Evolutionary conservation across 2,329 filamentous ascomycete species (phyloP).

Genomic region (Fusarium equiseti): DNA sequence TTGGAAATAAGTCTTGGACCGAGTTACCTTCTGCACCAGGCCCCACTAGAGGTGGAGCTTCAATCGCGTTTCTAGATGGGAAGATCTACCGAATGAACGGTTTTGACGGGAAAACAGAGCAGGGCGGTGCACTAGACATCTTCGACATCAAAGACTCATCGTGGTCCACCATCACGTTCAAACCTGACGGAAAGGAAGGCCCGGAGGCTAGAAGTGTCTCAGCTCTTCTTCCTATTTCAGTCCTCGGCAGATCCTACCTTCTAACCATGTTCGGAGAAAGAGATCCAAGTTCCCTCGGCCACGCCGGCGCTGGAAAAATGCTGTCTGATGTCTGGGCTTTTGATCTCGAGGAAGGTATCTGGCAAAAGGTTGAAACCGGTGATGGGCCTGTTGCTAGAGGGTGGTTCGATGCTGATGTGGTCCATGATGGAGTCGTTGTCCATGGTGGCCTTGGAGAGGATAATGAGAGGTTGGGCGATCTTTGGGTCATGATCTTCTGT

Average conservation of each 20-base stretch:
- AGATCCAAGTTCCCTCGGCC: not conserved
- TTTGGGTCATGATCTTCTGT: not conserved
- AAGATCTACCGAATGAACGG: constrained; percentile 3
- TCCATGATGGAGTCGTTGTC: not conserved
- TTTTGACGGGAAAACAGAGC: not conserved
- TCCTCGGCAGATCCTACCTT: fast-evolving
- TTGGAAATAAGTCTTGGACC: fast-evolving
- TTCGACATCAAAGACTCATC: fast-evolving
- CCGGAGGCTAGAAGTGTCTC: constrained; percentile 11
- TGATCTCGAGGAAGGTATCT: fast-evolving
- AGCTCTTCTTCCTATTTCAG: fast-evolving
- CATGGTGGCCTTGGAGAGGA: constrained; percentile 5
- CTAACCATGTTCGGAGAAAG: constrained; percentile 5
- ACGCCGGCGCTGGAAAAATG: constrained; percentile 12
- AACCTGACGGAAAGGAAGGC: not conserved
- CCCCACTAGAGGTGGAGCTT: not conserved
- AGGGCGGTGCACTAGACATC: not conserved
- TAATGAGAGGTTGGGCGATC: not conserved
- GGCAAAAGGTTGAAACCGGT: not conserved
- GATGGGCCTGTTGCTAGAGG: not conserved
- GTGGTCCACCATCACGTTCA: not conserved
- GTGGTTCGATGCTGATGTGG: constrained; percentile 5
- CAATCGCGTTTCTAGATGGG: not conserved
- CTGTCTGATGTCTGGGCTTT: not conserved
- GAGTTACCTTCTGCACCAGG: not conserved